Percentiles rank a stretch among this genome's conserved stretches.
Conservation (phyloP, 305 asterid species). For the Fraxinus sp. region DNA sequence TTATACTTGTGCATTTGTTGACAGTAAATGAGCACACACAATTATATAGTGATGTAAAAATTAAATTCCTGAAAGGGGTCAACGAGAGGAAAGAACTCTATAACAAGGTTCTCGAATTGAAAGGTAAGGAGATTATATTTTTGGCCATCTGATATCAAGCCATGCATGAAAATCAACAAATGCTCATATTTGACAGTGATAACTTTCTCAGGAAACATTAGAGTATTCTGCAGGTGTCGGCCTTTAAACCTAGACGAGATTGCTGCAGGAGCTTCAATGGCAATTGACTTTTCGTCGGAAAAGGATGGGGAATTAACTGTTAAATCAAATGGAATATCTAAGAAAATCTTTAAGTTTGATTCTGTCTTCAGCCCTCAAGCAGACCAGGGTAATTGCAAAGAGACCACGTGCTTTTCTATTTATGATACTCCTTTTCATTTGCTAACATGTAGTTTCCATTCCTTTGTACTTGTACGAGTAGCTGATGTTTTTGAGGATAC, state of each 20-base stretch:
- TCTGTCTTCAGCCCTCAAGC: constrained; percentile 85
- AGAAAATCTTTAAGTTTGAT: constrained; percentile 73
- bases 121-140: constrained; percentile 48
- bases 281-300: constrained; percentile 78
- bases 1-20: constrained; percentile 20
- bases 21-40: constrained; percentile 59
- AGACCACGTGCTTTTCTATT: not conserved
- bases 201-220: constrained; percentile 70
- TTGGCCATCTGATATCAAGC: not conserved
- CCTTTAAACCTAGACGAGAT: constrained; percentile 76
- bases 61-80: constrained; percentile 61
- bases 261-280: constrained; percentile 59
- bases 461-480: constrained; percentile 30
- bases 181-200: constrained; percentile 18
- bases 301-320: constrained; percentile 79
- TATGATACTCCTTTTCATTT: constrained; percentile 1
- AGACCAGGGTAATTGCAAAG: constrained; percentile 53
- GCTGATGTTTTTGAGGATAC: constrained; percentile 92
- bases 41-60: constrained; percentile 62
- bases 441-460: constrained; percentile 11
- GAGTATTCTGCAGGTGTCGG: constrained; percentile 97
- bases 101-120: constrained; percentile 80
- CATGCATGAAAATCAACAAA: constrained; percentile 1
- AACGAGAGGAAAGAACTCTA: constrained; percentile 81
- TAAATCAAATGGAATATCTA: constrained; percentile 63